Base-by-base conservation (phyloP, 345 rosid genomes). In the Citrus mangshanensis region DNA sequence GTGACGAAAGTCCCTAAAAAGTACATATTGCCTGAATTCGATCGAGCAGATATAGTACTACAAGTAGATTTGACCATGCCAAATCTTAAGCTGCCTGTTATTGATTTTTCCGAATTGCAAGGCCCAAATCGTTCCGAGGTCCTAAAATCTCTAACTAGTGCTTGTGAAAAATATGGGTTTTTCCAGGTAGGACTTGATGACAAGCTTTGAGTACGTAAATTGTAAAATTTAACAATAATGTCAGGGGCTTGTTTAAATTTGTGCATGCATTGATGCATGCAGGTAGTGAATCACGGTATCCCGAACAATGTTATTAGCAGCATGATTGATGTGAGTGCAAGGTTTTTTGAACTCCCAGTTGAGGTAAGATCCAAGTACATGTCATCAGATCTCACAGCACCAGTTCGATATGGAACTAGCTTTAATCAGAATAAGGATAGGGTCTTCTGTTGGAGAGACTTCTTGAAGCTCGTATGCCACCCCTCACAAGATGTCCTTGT, bases 391-490 rank as follows among this genome's bases (percentile, higher is more conserved):
- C 89, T 95, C 94, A 51, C 68, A 0, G 84, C 94, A 27, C 86
- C 88, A 16, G 98, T 92, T 37, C 88, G 98, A 37, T 95, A 87
- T 54, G 98, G 98, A 38, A 95, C 98, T 2, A 95, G 98, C 87
- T 92, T 92, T 58, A 95, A 93, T 85, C 98, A 95, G 79, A 92
- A 6, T 81, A 93, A 91, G 74, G 98, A 95, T 78, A 80, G 81
- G 42, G 97, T 95, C 61, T 95, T 92, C 65, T 91, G 91, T 70
- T 95, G 98, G 98, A 89, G 98, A 85, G 98, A 95, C 75, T 93
- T 95, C 86, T 81, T 95, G 81, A 95, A 95, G 81, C 86, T 95
- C 24, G 84, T 66, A 64, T 93, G 94, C 61, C 81, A 91, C 60
- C 98, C 98, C 56, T 70, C 84, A 2, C 70, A 88, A 5, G 91